Evolutionary conservation across 2,329 filamentous ascomycete genomes (phyloP).

Genomic region (Fusarium sp.): DNA sequence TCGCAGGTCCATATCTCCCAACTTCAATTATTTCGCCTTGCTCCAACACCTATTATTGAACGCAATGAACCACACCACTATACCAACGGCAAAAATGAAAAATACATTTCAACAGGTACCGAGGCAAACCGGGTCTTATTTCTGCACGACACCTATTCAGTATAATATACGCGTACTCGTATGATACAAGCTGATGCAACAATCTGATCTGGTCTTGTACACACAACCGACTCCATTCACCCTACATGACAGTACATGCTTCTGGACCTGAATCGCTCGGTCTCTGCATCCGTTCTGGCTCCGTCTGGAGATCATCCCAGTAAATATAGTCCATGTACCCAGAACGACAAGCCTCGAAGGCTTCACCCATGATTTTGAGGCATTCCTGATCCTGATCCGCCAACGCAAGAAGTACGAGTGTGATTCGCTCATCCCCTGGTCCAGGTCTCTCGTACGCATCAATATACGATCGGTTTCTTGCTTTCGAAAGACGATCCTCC

Average conservation of each 20-base stretch:
- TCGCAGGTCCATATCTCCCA: not conserved
- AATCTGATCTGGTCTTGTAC: not conserved
- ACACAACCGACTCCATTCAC: not conserved
- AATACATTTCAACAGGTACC: too few species aligned
- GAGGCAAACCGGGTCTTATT: too few species aligned
- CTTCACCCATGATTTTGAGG: conserved; percentile 11
- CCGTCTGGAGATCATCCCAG: conserved; percentile 24
- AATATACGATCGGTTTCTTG: conserved; percentile 34
- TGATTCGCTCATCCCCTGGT: not conserved
- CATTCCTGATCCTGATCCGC: conserved; percentile 12
- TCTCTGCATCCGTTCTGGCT: not conserved
- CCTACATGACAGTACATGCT: not conserved
- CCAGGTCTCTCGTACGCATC: not conserved
- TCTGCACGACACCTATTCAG: not conserved
- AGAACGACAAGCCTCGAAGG: not conserved
- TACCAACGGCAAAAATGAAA: too few species aligned
- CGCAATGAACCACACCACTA: too few species aligned
- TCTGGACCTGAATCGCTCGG: not conserved
- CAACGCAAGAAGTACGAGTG: conserved; percentile 11
- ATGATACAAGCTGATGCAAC: not conserved
- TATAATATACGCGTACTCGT: not conserved
- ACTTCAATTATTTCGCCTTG: not conserved
- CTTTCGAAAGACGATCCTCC: conserved; percentile 41
- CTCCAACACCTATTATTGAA: not conserved
- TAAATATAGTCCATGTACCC: conserved; percentile 26